Evolutionary conservation across 2,329 filamentous ascomycete genomes (phyloP).

Genomic region (Neurospora sp.): DNA sequence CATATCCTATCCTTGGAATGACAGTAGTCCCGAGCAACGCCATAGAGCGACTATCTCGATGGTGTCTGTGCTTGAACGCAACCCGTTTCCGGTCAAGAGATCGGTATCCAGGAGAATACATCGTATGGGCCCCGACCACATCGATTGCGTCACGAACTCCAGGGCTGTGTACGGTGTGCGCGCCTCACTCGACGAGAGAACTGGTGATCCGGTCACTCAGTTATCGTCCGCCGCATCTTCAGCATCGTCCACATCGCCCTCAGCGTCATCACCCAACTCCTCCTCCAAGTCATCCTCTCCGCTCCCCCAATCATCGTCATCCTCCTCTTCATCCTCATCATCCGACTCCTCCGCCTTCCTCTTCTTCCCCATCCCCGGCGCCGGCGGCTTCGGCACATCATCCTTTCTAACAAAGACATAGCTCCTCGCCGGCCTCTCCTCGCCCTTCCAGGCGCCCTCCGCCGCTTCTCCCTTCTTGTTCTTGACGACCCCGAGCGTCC

Average conservation of each 20-base stretch:
- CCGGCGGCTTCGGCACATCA: slow-evolving; percentile 26
- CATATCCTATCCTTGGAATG: background rate
- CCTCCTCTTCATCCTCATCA: slow-evolving; percentile 16
- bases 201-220: background rate
- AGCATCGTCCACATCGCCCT: background rate
- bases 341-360: slow-evolving; percentile 20
- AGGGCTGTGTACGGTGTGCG: background rate
- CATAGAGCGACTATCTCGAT: background rate
- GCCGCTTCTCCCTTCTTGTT: slow-evolving; percentile 34
- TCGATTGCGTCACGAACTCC: background rate
- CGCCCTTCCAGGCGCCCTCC: slow-evolving; percentile 40
- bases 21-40: background rate
- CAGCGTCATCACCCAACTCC: background rate
- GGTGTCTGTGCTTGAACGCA: background rate
- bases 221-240: background rate
- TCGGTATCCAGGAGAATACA: background rate
- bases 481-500: slow-evolving; percentile 58
- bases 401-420: slow-evolving; percentile 53
- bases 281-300: slow-evolving; percentile 11
- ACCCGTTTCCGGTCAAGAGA: background rate
- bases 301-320: slow-evolving; percentile 18
- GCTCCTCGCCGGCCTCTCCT: slow-evolving; percentile 44
- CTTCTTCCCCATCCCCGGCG: slow-evolving; percentile 22
- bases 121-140: background rate
- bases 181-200: background rate